phyloP scores from a whole-genome alignment of 768 basidiomycete genomes.

The Mycena polygramma region DNA sequence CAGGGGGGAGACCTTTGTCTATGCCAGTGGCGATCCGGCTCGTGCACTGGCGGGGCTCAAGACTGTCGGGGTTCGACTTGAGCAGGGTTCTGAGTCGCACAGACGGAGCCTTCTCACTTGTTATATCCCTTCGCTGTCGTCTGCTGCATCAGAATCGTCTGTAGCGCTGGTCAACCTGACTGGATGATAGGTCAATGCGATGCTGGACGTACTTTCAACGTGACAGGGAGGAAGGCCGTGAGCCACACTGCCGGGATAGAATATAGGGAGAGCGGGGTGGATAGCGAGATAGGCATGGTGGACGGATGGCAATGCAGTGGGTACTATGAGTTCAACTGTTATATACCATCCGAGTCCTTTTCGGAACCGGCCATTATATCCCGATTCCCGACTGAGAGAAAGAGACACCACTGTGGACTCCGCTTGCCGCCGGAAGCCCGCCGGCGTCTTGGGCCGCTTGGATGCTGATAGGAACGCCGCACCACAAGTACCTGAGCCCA shows the following conservation, averaged over 20 bases:
- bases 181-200: not conserved
- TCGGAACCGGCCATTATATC: too few relatives aligned
- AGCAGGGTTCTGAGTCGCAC: too few relatives aligned
- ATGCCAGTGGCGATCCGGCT: not conserved
- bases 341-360: not conserved
- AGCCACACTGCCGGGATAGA: constrained; percentile 38
- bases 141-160: constrained; percentile 30
- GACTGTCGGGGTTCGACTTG: not conserved
- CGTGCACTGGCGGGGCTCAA: constrained; percentile 28
- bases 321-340: not conserved
- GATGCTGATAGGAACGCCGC: too few relatives aligned
- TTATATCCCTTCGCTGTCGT: constrained; percentile 25
- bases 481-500: too few relatives aligned
- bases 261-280: constrained; percentile 34
- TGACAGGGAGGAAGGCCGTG: constrained; percentile 34
- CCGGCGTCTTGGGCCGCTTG: too few relatives aligned
- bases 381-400: too few relatives aligned
- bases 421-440: too few relatives aligned
- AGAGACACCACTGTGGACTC: too few relatives aligned
- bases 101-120: constrained; percentile 14
- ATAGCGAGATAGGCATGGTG: constrained; percentile 26
- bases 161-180: not conserved
- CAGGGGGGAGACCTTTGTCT: constrained; percentile 20
- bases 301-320: not conserved
- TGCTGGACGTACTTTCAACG: constrained; percentile 25